These are phyloP conservation scores for fission yeast (Schizosaccharomyces pombe) DNA, from an alignment of 805 yeast genomes.

Conservation along the genomic window DNA sequence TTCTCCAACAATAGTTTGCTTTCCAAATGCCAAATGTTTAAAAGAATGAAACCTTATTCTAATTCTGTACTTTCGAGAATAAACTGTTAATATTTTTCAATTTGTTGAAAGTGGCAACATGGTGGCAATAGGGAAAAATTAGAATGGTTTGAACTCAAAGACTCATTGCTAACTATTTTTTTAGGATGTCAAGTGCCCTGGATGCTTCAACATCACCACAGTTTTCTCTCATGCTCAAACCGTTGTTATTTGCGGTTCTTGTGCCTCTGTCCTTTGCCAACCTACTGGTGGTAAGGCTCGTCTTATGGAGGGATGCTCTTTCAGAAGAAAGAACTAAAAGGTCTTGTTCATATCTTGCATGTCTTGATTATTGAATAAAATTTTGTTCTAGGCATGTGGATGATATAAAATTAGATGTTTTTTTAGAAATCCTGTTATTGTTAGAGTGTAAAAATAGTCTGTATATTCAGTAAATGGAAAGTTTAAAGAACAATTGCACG, in stretches of 20 bases:
- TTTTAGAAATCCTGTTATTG: no score
- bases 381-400: background rate
- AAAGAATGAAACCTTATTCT: no score
- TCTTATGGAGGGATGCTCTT: constrained; percentile 97
- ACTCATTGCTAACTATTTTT: background rate
- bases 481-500: no score
- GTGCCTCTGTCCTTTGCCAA: constrained; percentile 93
- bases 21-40: no score
- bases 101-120: no score
- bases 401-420: background rate
- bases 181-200: constrained; percentile 90
- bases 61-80: no score
- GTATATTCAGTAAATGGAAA: no score
- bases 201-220: constrained; percentile 96
- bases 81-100: no score
- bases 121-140: background rate
- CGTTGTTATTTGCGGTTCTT: constrained; percentile 96
- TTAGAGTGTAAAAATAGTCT: no score
- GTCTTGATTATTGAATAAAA: background rate
- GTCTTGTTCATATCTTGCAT: background rate
- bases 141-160: background rate
- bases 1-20: no score
- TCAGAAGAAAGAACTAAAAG: constrained; percentile 77
- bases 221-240: constrained; percentile 99
- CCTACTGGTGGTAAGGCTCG: constrained; percentile 99